A percentile compares a stretch with the other conserved stretches of the same genome.
phyloP scores from a whole-genome alignment of 129 eudicot genomes.

The Cynara cardunculus region DNA sequence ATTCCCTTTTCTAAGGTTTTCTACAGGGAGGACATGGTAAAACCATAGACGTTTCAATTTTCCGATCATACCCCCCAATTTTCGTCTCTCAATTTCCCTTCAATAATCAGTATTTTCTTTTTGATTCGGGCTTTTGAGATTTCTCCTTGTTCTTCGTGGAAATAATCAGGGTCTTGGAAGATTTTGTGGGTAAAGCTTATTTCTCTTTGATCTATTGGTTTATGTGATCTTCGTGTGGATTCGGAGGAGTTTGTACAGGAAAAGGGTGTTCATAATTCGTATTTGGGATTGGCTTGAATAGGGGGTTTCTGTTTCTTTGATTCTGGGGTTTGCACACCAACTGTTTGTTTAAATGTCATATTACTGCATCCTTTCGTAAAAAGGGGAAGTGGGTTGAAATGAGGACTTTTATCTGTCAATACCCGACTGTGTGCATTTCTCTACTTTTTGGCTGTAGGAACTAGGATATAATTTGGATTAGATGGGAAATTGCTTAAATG shows the following conservation, averaged over 20 bases:
- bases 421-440: background rate
- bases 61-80: constrained; percentile 2
- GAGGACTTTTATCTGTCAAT: background rate
- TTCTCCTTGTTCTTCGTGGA: background rate
- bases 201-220: constrained; percentile 5
- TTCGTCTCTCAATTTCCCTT: background rate
- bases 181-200: constrained; percentile 20
- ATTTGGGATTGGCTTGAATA: background rate
- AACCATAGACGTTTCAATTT: background rate
- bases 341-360: constrained; percentile 10
- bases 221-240: background rate
- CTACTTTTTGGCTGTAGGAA: background rate
- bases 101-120: background rate
- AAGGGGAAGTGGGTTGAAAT: background rate
- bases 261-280: background rate
- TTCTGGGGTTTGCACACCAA: constrained; percentile 4
- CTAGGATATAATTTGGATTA: constrained; percentile 7
- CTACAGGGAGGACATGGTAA: background rate
- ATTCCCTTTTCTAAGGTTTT: background rate
- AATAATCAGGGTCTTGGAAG: constrained; percentile 14
- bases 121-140: constrained; percentile 6
- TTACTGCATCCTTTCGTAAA: background rate
- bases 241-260: background rate
- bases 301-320: background rate
- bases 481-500: constrained; percentile 57